Base-by-base conservation (phyloP, 2,329 filamentous ascomycete genomes). In the Dissoconium aciculare region DNA sequence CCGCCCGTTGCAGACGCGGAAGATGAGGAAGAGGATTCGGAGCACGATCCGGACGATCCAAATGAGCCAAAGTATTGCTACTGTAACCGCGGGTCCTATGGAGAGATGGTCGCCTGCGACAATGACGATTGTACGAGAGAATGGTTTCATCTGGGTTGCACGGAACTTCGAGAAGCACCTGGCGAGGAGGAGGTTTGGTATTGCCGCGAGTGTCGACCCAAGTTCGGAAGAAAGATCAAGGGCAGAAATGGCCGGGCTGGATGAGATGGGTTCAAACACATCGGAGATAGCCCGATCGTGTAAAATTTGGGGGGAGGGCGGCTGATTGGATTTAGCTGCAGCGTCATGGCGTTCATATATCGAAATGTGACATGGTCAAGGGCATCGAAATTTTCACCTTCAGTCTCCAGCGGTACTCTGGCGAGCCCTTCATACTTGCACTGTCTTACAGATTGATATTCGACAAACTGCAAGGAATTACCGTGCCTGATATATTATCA, bases 91-190 rank as follows among this genome's bases (percentile, higher is more conserved):
- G 71, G 74, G 21, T 70, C 64, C 39, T 74, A 74, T 46, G 72
- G 72, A 11, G 69, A 74, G 45, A 77, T 77, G 72, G 67, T 77
- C 24, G 72, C 69, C 9, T 77, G 72, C 45, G 72, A 77, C 50
- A 75, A 76, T 47, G 68, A 72, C 21, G 58, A 63, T 34, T 77
- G 72, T 53, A 63, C 66, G 9, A 66, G 69, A 39, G 71, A 77
- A 49, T 77, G 72, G 72, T 77, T 77, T 52, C 72, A 77, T 58
- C 63, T 74, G 51, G 67, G 64, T 24, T 77, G 72, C 43, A 69
- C 74, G 30, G 67, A 69, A 12, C 55, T 77, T 44, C 69, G 64
- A 26, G 65, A 67, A 42, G 66, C 71, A 41, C 72, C 72, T 1
- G 59, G 60, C 28, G 66, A 67, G 36, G 66, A 64, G 15, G 51